Conservation (phyloP, 2,329 filamentous ascomycete species). For the Cytospora paraplurivora region DNA sequence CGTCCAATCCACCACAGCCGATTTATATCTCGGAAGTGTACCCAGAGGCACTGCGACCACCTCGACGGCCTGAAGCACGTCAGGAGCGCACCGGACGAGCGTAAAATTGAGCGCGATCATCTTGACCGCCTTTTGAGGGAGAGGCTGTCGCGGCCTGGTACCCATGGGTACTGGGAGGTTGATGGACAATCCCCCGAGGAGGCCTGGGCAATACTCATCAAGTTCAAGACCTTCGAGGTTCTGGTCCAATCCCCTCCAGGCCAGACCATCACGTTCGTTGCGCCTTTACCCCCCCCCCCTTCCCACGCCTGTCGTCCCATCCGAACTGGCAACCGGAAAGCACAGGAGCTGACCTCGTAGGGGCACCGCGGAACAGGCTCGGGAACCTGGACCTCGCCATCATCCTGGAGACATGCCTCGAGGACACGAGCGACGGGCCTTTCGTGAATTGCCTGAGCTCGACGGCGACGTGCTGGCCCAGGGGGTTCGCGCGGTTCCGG, state of each 20-base stretch:
- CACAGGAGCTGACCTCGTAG: background rate
- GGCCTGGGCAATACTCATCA: background rate
- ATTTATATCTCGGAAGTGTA: background rate
- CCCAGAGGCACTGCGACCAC: conserved; percentile 18
- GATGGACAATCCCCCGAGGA: background rate
- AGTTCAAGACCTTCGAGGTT: conserved; percentile 14
- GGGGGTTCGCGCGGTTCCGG: conserved; percentile 7
- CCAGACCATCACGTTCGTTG: conserved; percentile 11
- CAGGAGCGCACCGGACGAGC: background rate
- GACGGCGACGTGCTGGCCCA: conserved; percentile 11
- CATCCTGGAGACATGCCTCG: conserved; percentile 15
- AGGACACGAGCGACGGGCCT: conserved; percentile 3
- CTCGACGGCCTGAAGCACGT: background rate
- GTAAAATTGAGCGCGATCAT: background rate
- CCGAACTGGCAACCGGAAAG: too few relatives aligned
- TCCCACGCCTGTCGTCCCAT: background rate
- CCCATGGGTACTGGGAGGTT: conserved; percentile 10
- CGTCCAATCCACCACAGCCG: background rate
- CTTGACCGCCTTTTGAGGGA: background rate
- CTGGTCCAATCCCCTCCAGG: conserved; percentile 5
- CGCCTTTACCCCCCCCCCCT: background rate
- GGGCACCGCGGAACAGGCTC: background rate
- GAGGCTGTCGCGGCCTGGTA: background rate
- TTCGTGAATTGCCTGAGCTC: conserved; percentile 7
- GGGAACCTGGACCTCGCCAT: conserved; percentile 14